Conservation (phyloP, 768 basidiomycete genomes). For the Sporobolomyces pararoseus region DNA sequence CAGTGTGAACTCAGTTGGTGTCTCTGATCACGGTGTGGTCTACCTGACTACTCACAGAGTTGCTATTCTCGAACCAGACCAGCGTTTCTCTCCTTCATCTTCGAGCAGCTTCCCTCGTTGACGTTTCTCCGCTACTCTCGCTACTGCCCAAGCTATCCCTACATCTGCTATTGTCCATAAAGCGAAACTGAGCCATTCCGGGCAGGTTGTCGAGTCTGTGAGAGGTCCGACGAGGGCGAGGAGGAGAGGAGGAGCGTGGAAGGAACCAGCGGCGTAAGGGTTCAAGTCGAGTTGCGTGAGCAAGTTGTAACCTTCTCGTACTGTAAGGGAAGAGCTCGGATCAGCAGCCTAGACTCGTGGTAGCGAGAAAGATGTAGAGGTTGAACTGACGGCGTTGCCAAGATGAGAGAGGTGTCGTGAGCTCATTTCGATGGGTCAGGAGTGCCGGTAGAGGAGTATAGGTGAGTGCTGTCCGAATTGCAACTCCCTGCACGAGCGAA, state of each 20-base stretch:
- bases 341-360: background rate
- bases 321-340: conserved; percentile 51
- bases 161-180: conserved; percentile 71
- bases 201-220: conserved; percentile 53
- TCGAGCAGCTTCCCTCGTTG: conserved; percentile 53
- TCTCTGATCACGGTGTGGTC: too few species aligned
- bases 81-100: conserved; percentile 49
- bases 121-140: conserved; percentile 60
- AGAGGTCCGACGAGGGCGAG: conserved; percentile 68
- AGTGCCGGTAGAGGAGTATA: conserved; percentile 55
- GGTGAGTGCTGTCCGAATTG: conserved; percentile 54
- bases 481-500: background rate
- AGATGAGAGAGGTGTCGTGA: conserved; percentile 76
- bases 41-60: conserved; percentile 68
- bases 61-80: conserved; percentile 61
- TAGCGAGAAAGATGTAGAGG: conserved; percentile 48
- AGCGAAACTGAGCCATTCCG: conserved; percentile 52
- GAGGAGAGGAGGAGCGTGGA: conserved; percentile 60
- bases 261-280: conserved; percentile 20
- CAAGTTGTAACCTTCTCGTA: conserved; percentile 84
- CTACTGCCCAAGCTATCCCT: conserved; percentile 64
- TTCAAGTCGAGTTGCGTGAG: conserved; percentile 49
- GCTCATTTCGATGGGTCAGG: conserved; percentile 67
- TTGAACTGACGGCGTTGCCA: conserved; percentile 49
- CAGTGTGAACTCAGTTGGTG: conserved; percentile 1